Percentiles rank a stretch among this genome's conserved stretches.
Conservation (phyloP, 2,329 filamentous ascomycete genomes). For the Lojkania enalia region DNA sequence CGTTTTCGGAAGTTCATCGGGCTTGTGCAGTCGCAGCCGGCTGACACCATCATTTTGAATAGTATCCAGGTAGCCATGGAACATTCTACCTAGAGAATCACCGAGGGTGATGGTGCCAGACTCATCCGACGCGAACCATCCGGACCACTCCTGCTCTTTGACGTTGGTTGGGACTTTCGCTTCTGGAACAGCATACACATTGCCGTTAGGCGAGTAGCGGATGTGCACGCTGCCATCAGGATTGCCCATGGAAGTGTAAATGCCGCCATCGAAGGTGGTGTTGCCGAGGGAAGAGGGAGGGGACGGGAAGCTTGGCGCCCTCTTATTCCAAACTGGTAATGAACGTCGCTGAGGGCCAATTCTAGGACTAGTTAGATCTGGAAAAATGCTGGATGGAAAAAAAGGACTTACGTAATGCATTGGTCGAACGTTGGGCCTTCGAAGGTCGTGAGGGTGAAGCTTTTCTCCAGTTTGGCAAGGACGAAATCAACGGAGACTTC, state of each 20-base stretch:
- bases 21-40: neutral
- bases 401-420: neutral
- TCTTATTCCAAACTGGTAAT: too few species aligned
- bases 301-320: neutral
- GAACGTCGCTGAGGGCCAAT: neutral
- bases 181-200: neutral
- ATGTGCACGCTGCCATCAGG: neutral
- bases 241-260: neutral
- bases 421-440: neutral
- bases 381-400: neutral
- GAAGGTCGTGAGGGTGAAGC: neutral
- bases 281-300: neutral
- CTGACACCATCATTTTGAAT: neutral
- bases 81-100: neutral
- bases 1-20: neutral
- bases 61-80: neutral
- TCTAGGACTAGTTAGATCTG: neutral
- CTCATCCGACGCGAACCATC: neutral
- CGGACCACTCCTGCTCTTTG: neutral
- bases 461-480: neutral
- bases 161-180: neutral
- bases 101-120: neutral
- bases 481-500: neutral
- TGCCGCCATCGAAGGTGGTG: neutral
- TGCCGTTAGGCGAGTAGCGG: neutral